These are phyloP conservation scores for Anthracocystis panici-leucophaei DNA, from an alignment of 1,284 basidiomycete genomes.

Conservation along the genomic window DNA sequence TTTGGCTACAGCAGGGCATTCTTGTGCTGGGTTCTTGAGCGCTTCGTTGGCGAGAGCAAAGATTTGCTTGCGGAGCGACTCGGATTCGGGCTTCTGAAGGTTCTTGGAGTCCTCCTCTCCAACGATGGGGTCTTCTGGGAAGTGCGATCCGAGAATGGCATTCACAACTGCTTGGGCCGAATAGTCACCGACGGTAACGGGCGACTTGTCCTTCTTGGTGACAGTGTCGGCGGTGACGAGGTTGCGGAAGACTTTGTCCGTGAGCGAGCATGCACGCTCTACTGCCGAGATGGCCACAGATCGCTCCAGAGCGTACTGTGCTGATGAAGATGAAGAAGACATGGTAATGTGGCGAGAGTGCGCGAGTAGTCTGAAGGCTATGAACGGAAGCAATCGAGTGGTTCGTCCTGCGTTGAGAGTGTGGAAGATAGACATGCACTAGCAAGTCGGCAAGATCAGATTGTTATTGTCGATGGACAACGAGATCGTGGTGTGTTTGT, in stretches of 20 bases:
- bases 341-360: slow-evolving; percentile 18
- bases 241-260: slow-evolving; percentile 87
- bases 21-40: slow-evolving; percentile 70
- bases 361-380: neutral
- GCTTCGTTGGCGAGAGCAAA: slow-evolving; percentile 86
- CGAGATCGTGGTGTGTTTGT: too few relatives aligned
- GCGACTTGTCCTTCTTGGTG: slow-evolving; percentile 92
- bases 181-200: slow-evolving; percentile 80
- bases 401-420: slow-evolving; percentile 10
- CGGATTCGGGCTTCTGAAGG: slow-evolving; percentile 70
- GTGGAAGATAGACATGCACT: slow-evolving; percentile 25
- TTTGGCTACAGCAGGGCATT: slow-evolving; percentile 70
- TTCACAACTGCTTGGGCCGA: slow-evolving; percentile 68
- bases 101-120: slow-evolving; percentile 95
- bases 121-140: slow-evolving; percentile 88
- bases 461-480: neutral
- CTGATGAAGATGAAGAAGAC: slow-evolving; percentile 29
- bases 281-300: slow-evolving; percentile 89
- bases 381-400: slow-evolving; percentile 3
- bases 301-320: slow-evolving; percentile 73
- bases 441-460: neutral
- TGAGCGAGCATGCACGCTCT: slow-evolving; percentile 79
- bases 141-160: slow-evolving; percentile 72
- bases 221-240: slow-evolving; percentile 86
- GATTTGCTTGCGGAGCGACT: slow-evolving; percentile 77